Base-by-base conservation (phyloP, 2,329 filamentous ascomycete genomes). In the Sporothrix inflata region DNA sequence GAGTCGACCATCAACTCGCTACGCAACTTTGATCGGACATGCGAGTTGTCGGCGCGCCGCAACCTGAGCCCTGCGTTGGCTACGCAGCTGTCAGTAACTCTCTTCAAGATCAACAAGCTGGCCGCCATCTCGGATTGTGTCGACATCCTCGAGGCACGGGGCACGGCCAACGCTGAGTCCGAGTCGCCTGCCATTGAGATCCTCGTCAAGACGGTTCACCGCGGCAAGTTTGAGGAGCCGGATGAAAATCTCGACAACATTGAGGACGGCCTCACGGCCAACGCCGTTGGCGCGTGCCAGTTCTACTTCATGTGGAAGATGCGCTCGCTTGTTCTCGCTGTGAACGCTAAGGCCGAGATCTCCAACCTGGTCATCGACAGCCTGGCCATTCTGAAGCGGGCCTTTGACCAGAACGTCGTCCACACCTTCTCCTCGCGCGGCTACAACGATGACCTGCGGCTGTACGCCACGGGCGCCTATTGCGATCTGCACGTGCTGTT, bases 221-320 rank as follows among this genome's bases (percentile, higher is more conserved):
- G 94, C 63, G 95, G 93, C 67, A 86, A 90, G 68, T 89, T 91
- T 60, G 86, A 88, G 69, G 89, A 91, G 70, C 84, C 90, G 3
- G 89, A 94, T 71, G 88, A 91, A 57, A 91, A 92, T 16, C 86
- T 91, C 34, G 92, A 94, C 74, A 90, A 90, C 57, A 84, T 93
- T 14, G 95, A 98, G 80, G 92, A 96, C 76, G 90, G 93, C 75
- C 85, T 96, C 57, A 90, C 94, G 7, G 85, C 89, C 1, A 91
- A 91, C 76, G 91, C 94, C 40, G 92, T 97, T 77, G 91, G 92
- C 75, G 87, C 90, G 1, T 86, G 92, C 68, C 86, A 94, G 63
- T 94, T 97, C 82, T 98, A 98, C 82, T 97, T 98, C 79, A 93
- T 97, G 89, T 99, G 96, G 96, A 95, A 96, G 79, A 87, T 92